Evolutionary conservation across 1,284 basidiomycete species (phyloP), one percentile per base, ranked within the genome.

Genomic region (Ganoderma lucidum): DNA sequence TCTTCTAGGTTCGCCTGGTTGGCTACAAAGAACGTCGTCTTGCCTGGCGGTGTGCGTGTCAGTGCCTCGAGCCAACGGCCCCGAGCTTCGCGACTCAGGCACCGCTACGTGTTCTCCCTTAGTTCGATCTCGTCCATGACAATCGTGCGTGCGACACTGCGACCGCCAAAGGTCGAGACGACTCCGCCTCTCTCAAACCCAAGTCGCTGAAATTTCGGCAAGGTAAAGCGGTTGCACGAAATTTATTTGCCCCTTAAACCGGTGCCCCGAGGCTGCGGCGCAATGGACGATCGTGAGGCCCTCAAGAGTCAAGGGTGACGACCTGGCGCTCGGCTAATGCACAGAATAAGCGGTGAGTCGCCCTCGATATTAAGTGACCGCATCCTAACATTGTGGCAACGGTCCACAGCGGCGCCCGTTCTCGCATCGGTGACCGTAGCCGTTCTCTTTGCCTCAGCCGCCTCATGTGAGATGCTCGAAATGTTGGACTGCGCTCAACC

Each of bases 11-110:
- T 89, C 8, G 85, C 84, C 78, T 94, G 92, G 73, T 93, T 93
- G 19, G 86, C 87, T n/a, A 94, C 93, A 74, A 93, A 95, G 77
- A 94, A 92, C 0, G 90, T 92, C 17, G 90, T 93, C 79, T 96
- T 97, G 15, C 94, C 95, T 92, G 79, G 55, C n/a, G 15, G 41
- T 35, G 12, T 19, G 32, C 37, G 19, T 14, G 41, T 63, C 63
- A 30, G 39, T 28, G n/a, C 12, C 23, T 55, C n/a, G 17, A 37
- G 56, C 56, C 8, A 39, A 32, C 32, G 35, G 35, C 56, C 10
- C 35, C 56, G n/a, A 59, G 17, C 15, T 17, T 39, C 17, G 19
- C 35, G 32, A 59, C 35, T 23, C 35, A 59, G 56, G 35, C 35
- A 59, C 56, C 8, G 19, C 56, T 35, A 37, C 1, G 32, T 0